Evolutionary conservation across 2,329 filamentous ascomycete species (phyloP).

Genomic region (Moelleriella libera): DNA sequence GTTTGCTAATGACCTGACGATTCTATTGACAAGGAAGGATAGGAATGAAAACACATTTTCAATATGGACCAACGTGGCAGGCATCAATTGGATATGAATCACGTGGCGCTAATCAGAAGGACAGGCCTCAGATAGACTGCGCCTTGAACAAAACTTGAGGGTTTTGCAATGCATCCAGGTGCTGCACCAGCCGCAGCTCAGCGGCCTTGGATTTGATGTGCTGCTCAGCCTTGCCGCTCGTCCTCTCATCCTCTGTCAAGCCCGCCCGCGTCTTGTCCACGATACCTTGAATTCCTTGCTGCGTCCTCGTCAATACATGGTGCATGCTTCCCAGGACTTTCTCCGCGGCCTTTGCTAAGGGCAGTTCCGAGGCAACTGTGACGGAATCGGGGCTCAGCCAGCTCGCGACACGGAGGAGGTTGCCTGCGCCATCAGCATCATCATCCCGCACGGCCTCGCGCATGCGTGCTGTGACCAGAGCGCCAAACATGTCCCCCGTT

Average conservation of each 20-base stretch:
- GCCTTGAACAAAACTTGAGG: constrained; percentile 45
- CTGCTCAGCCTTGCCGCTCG: constrained; percentile 43
- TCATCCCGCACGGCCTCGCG: constrained; percentile 57
- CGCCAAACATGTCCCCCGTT: constrained; percentile 97
- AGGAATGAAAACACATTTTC: no score
- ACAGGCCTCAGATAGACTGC: constrained; percentile 24
- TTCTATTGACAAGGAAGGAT: no score
- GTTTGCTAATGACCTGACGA: no score
- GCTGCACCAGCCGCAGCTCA: constrained; percentile 72
- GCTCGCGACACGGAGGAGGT: constrained; percentile 37
- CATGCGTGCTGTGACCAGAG: constrained; percentile 74
- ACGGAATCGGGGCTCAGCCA: constrained; percentile 73
- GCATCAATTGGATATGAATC: background rate
- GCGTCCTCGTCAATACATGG: constrained; percentile 57
- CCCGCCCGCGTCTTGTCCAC: constrained; percentile 27
- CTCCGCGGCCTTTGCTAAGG: constrained; percentile 69
- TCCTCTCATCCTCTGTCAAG: constrained; percentile 28
- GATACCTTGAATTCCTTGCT: constrained; percentile 44
- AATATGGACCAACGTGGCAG: background rate
- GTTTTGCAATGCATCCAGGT: constrained; percentile 50
- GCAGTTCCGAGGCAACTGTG: constrained; percentile 49
- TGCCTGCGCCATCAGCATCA: constrained; percentile 11
- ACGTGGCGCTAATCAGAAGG: constrained; percentile 18
- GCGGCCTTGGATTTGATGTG: constrained; percentile 68
- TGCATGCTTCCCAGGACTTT: constrained; percentile 92